Evolutionary conservation across 345 rosid species (phyloP), one percentile per base, ranked within the genome.

Genomic region (Arabis alpina): DNA sequence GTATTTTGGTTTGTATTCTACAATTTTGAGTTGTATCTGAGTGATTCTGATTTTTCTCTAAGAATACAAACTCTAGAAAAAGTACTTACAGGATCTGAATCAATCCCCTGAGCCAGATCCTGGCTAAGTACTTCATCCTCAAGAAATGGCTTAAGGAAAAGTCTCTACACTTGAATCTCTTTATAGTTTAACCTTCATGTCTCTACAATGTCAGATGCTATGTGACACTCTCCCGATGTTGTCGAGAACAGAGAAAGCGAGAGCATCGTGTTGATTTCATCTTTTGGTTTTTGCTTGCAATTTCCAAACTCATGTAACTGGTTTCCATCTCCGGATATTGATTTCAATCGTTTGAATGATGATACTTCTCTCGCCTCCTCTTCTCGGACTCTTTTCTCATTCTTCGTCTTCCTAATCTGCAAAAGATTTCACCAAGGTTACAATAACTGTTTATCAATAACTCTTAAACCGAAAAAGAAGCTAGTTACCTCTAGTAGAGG

Each of bases 21-120:
- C 36, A 41, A 13, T 19, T 15, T 14, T 9, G 27, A 9, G 3
- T 56, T 68, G 7, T 28, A 52, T 14, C 23, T 1, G 23, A 43
- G 28, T 59, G 36, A 32, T 41, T 65, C 54, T 65, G 61, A 41
- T 62, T 32, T 34, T 19, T 15, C 2, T 27, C 36, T 53, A 67
- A 67, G 56, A 74, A 52, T 63, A 74, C 48, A 74, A 58, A 30
- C 66, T 51, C 42, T 24, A 54, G 66, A 64, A 14, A 30, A 10
- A 76, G 79, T 76, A 76, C 79, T 64, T 70, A 50, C 75, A 70
- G 67, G 79, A 76, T 76, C 75, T 70, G 62, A 70, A 64, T 50
- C 55, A 43, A 49, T 24, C 34, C 34, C 42, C 3, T 48, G 59
- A 41, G 1, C 28, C 66, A 70, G 79, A 76, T 76, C 79, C 79